phyloP scores from a whole-genome alignment of 352 stramenopile species.

The Phytophthora idaei region DNA sequence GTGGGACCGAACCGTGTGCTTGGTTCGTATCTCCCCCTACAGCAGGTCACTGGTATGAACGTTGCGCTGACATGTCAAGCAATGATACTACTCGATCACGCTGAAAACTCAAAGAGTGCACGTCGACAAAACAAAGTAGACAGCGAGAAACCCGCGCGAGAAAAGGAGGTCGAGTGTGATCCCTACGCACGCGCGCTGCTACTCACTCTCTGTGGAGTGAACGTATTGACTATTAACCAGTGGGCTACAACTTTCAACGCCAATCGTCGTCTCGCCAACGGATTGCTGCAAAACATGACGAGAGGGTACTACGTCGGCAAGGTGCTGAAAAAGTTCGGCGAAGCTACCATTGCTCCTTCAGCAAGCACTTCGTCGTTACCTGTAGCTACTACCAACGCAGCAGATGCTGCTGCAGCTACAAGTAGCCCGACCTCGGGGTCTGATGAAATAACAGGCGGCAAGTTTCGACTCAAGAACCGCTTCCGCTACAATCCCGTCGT shows the following conservation, averaged over 20 bases:
- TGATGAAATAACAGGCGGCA: slow-evolving; percentile 6
- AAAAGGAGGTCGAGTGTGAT: slow-evolving; percentile 71
- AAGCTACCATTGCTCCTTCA: slow-evolving; percentile 32
- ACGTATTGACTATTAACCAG: slow-evolving; percentile 79
- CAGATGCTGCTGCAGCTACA: slow-evolving; percentile 1
- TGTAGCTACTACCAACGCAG: not conserved
- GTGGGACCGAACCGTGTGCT: slow-evolving; percentile 72
- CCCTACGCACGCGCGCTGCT: slow-evolving; percentile 68
- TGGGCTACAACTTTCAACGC: slow-evolving; percentile 81
- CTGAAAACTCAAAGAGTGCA: slow-evolving; percentile 75
- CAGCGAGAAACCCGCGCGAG: slow-evolving; percentile 70
- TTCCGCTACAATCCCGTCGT: slow-evolving; percentile 73
- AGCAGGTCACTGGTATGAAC: slow-evolving; percentile 74
- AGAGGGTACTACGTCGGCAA: slow-evolving; percentile 67
- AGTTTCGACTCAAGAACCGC: slow-evolving; percentile 68
- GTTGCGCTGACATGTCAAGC: slow-evolving; percentile 64
- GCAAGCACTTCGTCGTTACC: slow-evolving; percentile 5
- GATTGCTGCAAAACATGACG: slow-evolving; percentile 51
- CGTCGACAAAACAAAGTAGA: slow-evolving; percentile 88
- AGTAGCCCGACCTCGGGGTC: slow-evolving; percentile 1
- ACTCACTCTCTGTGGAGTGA: slow-evolving; percentile 79
- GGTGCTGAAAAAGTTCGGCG: slow-evolving; percentile 59
- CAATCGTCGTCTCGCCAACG: slow-evolving; percentile 66
- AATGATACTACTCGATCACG: slow-evolving; percentile 77
- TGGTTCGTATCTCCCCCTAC: slow-evolving; percentile 48